phyloP scores from a whole-genome alignment of 805 yeast species.

The Maudiozyma barnettii region DNA sequence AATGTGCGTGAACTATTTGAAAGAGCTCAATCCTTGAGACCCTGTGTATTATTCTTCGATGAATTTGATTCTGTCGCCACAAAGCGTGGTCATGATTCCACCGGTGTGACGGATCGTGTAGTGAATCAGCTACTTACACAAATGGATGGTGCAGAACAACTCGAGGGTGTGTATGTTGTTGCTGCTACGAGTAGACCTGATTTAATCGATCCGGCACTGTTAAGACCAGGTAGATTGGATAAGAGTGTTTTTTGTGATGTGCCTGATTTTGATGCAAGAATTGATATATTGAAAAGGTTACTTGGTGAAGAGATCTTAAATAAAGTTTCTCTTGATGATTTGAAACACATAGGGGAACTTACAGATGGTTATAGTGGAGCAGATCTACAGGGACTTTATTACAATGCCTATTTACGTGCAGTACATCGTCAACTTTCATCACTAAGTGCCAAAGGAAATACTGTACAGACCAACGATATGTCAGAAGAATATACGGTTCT shows the following conservation, averaged over 20 bases:
- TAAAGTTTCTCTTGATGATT: too few relatives aligned
- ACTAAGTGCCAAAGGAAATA: too few relatives aligned
- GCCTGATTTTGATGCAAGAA: conserved; percentile 62
- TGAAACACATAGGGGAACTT: conserved; percentile 37
- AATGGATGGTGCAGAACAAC: conserved; percentile 98
- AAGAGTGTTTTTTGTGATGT: conserved; percentile 84
- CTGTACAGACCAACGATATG: too few relatives aligned
- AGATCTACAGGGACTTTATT: conserved; percentile 84
- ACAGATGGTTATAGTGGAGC: conserved; percentile 89
- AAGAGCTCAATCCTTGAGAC: conserved; percentile 89
- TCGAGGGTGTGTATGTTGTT: conserved; percentile 90
- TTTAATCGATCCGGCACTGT: conserved; percentile 83
- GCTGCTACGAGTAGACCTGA: conserved; percentile 98
- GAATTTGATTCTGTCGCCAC: conserved; percentile 97
- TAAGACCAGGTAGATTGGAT: conserved; percentile 94
- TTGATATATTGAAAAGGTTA: conserved; percentile 48
- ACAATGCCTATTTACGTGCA: conserved; percentile 83
- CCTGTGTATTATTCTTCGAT: conserved; percentile 87
- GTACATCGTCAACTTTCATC: conserved; percentile 44
- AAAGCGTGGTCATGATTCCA: conserved; percentile 93
- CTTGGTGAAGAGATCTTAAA: conserved; percentile 4
- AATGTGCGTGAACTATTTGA: conserved; percentile 88
- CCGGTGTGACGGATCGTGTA: conserved; percentile 95
- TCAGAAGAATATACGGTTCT: too few relatives aligned
- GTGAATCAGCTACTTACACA: conserved; percentile 95